These are phyloP conservation scores for Dactylonectria estremocensis DNA, from an alignment of 2,329 filamentous ascomycete species.

Conservation along the genomic window DNA sequence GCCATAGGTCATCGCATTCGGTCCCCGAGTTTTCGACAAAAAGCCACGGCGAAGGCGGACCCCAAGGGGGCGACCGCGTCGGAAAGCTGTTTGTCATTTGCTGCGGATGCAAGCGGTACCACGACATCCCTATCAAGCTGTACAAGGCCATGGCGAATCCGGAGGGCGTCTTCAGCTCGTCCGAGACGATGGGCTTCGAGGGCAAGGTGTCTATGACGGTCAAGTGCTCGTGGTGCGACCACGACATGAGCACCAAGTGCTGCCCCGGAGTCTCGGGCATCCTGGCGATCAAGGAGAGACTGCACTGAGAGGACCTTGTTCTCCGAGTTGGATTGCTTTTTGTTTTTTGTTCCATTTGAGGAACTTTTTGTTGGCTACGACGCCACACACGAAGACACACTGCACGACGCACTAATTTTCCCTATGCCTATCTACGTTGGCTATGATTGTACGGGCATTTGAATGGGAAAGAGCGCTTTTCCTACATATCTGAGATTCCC, in stretches of 20 bases:
- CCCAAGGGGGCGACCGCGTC: conserved; percentile 58
- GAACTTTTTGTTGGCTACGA: conserved; percentile 11
- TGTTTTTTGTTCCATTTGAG: conserved; percentile 9
- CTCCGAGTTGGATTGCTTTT: neutral
- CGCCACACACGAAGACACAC: conserved; percentile 25
- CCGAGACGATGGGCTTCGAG: conserved; percentile 66
- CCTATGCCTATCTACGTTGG: neutral
- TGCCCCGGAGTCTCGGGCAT: conserved; percentile 79
- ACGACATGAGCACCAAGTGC: conserved; percentile 78
- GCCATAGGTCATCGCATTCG: conserved; percentile 38
- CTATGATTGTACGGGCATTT: conserved; percentile 23
- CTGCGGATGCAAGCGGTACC: conserved; percentile 75
- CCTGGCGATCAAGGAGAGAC: conserved; percentile 75
- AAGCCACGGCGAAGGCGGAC: conserved; percentile 32
- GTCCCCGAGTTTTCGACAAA: conserved; percentile 34
- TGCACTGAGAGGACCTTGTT: conserved; percentile 59
- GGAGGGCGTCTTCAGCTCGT: conserved; percentile 65
- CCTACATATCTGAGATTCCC: conserved; percentile 24
- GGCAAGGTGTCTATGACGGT: conserved; percentile 74
- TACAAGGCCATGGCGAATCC: conserved; percentile 77
- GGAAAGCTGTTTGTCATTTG: conserved; percentile 78
- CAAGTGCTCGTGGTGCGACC: conserved; percentile 80
- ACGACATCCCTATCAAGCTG: conserved; percentile 75
- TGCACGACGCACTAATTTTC: conserved; percentile 39
- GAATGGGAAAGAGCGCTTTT: conserved; percentile 11